Evolutionary conservation across 192 early-diverging fungal species (phyloP), one percentile per base, ranked within the genome.

Genomic region (Linnemannia schmuckeri): DNA sequence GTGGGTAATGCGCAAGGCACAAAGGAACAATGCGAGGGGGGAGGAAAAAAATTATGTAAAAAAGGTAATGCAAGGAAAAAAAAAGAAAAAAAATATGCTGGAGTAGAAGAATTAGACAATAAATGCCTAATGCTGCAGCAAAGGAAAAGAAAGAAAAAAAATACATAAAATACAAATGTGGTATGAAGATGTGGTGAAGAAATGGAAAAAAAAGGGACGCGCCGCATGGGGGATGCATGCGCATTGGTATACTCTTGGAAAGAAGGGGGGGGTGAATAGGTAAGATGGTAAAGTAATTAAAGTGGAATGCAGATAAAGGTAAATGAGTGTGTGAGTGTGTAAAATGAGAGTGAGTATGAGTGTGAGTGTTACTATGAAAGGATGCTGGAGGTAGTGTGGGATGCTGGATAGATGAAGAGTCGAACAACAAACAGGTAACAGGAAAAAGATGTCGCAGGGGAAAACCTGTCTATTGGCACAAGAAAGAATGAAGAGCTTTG

Each of bases 51-150:
- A 63, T 63, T 63, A 63, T 63, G 27, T 12, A 8, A 27, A 27
- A 30, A 30, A 30, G 8, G 7, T 9, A 63, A 33, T 30, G 57
- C 24, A 63, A 63, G 12, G 8, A 63, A n/a, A 12, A 63, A 33
- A 33, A 63, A 63, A 44, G 42, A 57, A 57, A n/a, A n/a, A n/a
- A n/a, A n/a, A n/a, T n/a, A 63, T 63, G 57, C 57, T 63, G 57
- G 57, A 27, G 57, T 57, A 27, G 57, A 27, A 12, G 27, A 63
- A 12, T 9, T 7, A 27, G 57, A 63, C 57, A 63, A 10, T n/a
- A 27, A 10, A 27, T 63, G 27, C 33, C 57, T 63, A 63, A 63
- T 30, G 57, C 57, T 63, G 57, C 57, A 63, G 57, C 57, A 63
- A 49, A 47, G 10, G 52, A 63, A 63, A 27, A 3, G 8, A 30